Conservation (phyloP, 495 filamentous ascomycete genomes). For the Hyaloscypha hepaticicola region DNA sequence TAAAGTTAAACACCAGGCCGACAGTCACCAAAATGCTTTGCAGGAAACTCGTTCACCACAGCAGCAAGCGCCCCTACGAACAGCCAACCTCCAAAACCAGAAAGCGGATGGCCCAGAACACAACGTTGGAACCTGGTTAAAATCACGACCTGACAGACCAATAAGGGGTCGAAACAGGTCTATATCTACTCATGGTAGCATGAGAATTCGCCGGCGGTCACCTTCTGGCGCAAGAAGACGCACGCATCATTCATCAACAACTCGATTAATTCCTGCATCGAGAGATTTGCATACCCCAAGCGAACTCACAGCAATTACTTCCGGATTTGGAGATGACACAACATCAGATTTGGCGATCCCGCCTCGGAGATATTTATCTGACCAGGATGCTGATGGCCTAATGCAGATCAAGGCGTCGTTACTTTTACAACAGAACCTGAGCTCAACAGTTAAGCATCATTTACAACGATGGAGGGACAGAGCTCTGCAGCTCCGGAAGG, state of each 20-base stretch:
- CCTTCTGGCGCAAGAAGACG: slow-evolving; percentile 10
- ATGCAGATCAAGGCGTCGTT: slow-evolving; percentile 27
- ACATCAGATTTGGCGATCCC: neutral
- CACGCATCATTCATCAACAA: neutral
- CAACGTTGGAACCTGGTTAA: slow-evolving; percentile 27
- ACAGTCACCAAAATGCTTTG: neutral
- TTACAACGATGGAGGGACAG: slow-evolving; percentile 55
- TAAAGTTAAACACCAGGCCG: neutral
- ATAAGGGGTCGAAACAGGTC: slow-evolving; percentile 19
- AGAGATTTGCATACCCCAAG: slow-evolving; percentile 14
- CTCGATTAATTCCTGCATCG: slow-evolving; percentile 11
- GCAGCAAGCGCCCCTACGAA: neutral
- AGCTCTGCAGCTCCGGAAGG: slow-evolving; percentile 45
- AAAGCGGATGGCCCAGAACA: slow-evolving; percentile 2
- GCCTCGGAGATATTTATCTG: neutral
- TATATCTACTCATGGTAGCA: slow-evolving; percentile 29
- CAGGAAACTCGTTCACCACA: neutral
- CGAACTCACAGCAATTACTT: slow-evolving; percentile 24
- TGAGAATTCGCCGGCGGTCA: slow-evolving; percentile 26
- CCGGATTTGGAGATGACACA: slow-evolving; percentile 11
- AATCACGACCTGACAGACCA: neutral
- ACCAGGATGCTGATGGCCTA: slow-evolving; percentile 7
- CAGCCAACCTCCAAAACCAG: neutral
- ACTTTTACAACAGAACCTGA: slow-evolving; percentile 40
- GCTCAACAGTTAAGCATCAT: slow-evolving; percentile 46